phyloP scores from a whole-genome alignment of 2,329 filamentous ascomycete genomes.

The Colletotrichum gloeosporioides region DNA sequence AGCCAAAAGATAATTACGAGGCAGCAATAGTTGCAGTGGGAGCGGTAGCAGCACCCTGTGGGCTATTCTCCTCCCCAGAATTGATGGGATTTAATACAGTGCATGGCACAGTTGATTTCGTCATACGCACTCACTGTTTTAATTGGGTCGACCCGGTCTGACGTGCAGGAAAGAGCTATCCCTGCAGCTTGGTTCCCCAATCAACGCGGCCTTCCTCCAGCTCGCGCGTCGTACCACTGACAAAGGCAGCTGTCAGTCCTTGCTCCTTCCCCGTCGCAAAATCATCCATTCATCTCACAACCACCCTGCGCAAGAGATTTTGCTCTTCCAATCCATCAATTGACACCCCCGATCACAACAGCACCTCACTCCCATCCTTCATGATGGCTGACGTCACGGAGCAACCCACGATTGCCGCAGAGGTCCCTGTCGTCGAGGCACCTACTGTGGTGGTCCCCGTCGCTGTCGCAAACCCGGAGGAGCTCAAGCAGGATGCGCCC shows the following conservation, averaged over 20 bases:
- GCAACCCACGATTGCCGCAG: constrained; percentile 26
- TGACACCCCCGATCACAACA: not conserved
- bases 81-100: constrained; percentile 13
- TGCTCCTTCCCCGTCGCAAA: not conserved
- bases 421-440: not conserved
- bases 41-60: not conserved
- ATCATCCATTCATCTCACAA: not conserved
- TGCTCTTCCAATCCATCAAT: not conserved
- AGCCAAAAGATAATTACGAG: not conserved
- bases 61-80: not conserved
- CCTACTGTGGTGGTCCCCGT: constrained; percentile 26
- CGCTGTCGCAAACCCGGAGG: constrained; percentile 27
- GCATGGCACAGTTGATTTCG: not conserved
- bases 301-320: not conserved
- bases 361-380: not conserved
- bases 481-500: constrained; percentile 10
- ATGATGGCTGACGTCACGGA: constrained; percentile 35
- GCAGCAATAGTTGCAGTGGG: not conserved
- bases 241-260: not conserved
- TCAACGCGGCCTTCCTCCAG: constrained; percentile 21
- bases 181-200: constrained; percentile 23
- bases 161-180: constrained; percentile 11
- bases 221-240: constrained; percentile 20
- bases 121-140: not conserved
- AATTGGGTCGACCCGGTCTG: constrained; percentile 5